Percentiles rank a stretch among this genome's conserved stretches.
Conservation (phyloP, 83 land plant genomes). For the Picea abies region DNA sequence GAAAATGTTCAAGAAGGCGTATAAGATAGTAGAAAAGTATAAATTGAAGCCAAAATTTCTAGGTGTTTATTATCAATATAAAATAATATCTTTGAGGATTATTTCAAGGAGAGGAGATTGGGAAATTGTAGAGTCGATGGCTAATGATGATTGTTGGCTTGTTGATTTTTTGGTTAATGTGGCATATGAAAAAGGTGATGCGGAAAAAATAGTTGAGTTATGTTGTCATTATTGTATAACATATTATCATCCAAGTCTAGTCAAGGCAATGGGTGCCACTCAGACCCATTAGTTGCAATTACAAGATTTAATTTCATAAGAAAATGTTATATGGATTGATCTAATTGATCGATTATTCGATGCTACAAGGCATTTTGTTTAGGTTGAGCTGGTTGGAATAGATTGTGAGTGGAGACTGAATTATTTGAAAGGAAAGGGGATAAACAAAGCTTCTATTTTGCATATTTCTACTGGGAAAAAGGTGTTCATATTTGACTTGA, state of each 20-base stretch:
- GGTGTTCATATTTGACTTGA: constrained; percentile 65
- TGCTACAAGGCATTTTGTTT: constrained; percentile 48
- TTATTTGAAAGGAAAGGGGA: constrained; percentile 59
- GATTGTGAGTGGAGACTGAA: constrained; percentile 84
- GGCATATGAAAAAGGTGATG: constrained; percentile 71
- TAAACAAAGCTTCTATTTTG: constrained; percentile 73
- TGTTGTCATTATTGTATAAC: constrained; percentile 54
- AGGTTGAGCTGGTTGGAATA: constrained; percentile 58
- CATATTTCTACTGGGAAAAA: constrained; percentile 64
- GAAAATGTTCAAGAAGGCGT: constrained; percentile 52
- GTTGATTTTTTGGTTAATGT: constrained; percentile 60
- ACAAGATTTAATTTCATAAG: constrained; percentile 31
- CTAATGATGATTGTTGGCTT: constrained; percentile 47
- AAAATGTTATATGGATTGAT: constrained; percentile 60
- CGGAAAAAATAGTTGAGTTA: constrained; percentile 65
- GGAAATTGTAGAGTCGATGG: constrained; percentile 65
- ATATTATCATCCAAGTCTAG: constrained; percentile 36
- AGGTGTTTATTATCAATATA: constrained; percentile 41
- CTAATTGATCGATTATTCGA: constrained; percentile 26
- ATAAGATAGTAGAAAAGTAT: constrained; percentile 46
- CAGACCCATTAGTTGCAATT: constrained; percentile 32
- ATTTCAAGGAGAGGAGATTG: constrained; percentile 66
- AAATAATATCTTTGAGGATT: constrained; percentile 62
- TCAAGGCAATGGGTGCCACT: constrained; percentile 16
- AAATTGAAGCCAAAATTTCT: constrained; percentile 57